Percentiles rank a stretch among this genome's conserved stretches.
Evolutionary conservation across 1,139 yeast genomes (phyloP).

Genomic region (Candida labiduridarum): DNA sequence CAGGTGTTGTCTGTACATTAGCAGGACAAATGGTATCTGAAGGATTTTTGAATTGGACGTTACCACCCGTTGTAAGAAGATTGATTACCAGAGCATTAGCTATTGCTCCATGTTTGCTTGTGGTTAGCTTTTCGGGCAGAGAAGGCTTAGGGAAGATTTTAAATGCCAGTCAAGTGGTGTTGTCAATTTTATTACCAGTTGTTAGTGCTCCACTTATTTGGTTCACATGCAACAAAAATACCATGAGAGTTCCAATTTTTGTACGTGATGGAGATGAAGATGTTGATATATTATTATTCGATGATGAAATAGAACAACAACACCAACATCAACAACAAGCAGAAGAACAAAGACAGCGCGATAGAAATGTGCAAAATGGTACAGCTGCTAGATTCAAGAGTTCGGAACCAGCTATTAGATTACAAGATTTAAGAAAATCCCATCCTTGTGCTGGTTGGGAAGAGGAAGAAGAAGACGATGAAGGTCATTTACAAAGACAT

Average conservation of each 20-base stretch:
- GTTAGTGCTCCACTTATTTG: slow-evolving; percentile 88
- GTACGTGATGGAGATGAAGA: slow-evolving; percentile 36
- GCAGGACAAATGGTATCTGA: slow-evolving; percentile 98
- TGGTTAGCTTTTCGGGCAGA: slow-evolving; percentile 77
- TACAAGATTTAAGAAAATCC: slow-evolving; percentile 44
- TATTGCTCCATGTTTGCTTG: slow-evolving; percentile 83
- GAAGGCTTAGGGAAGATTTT: slow-evolving; percentile 81
- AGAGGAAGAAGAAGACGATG: slow-evolving; percentile 41
- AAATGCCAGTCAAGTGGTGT: slow-evolving; percentile 85
- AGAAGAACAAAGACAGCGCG: slow-evolving; percentile 4
- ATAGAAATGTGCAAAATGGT: slow-evolving; percentile 8
- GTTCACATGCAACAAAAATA: slow-evolving; percentile 73
- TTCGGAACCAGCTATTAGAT: slow-evolving; percentile 45
- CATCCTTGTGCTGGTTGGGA: slow-evolving; percentile 53
- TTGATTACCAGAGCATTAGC: slow-evolving; percentile 83
- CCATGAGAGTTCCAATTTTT: slow-evolving; percentile 72
- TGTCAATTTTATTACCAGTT: slow-evolving; percentile 81
- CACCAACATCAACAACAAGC: neutral
- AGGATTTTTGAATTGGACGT: slow-evolving; percentile 84
- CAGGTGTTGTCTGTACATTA: slow-evolving; percentile 96
- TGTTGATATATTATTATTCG: slow-evolving; percentile 20
- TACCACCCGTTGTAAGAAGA: slow-evolving; percentile 86
- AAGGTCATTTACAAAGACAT: slow-evolving; percentile 11
- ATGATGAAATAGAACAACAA: slow-evolving; percentile 19
- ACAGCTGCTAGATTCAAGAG: slow-evolving; percentile 26